Evolutionary conservation across 805 yeast species (phyloP), one percentile per base, ranked within the genome.

Genomic region (Metschnikowia reukaufii): DNA sequence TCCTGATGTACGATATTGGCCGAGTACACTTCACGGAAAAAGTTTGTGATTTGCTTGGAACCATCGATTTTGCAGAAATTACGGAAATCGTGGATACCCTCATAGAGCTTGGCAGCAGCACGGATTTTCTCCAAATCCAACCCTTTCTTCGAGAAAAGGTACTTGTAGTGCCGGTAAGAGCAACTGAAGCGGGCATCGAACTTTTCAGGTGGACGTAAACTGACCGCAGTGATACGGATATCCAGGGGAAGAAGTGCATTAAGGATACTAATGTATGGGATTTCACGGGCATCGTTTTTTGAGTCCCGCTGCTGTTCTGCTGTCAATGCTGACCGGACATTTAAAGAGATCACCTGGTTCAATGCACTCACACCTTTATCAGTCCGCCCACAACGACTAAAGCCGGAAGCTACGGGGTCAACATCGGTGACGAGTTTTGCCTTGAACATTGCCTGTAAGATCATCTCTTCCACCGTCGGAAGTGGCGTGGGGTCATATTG

Each of bases 361-460:
- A 94, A 80, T 0, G 99, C 99, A 69, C 96, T 88, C 12, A 92
- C 98, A n/a, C 97, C 98, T 55, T 81, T 82, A 60, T 92, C 98
- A 0, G 98, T 92, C 59, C 98, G 75, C 0, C 98, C 98, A 68
- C 98, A 94, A 52, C 97, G 72, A 55, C 95, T 86, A 63, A 91
- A 90, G 12, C 78, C 75, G 60, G 84, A 87, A 1, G 80, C 82
- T 6, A 69, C 69, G 0, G 89, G 84, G 17, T 79, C 83, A 18
- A 76, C 57, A 1, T 81, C 72, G 8, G 81, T 76, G 9, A 94
- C 81, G 50, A 94, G 64, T 53, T 77, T 82, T 23, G 92, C 81
- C 51, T 75, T 79, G 39, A 74, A 68, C 65, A 94, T 63, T 0
- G 96, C 96, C 34, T 84, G 77, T 34, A 94, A 64, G 4, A 94